Conservation (phyloP, 768 basidiomycete species). For the Tricholoma flavovirens region DNA sequence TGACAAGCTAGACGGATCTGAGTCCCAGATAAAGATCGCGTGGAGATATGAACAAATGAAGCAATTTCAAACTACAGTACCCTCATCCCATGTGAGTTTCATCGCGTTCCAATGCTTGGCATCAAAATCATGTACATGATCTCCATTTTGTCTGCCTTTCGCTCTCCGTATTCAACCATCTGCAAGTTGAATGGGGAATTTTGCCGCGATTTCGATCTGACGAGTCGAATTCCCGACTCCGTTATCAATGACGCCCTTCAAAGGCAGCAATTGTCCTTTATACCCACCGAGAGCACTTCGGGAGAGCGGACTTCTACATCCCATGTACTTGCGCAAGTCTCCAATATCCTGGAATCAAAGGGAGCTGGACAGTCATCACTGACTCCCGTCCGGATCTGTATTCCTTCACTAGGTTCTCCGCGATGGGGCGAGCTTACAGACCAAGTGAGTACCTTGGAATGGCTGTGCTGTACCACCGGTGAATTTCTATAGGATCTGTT, state of each 20-base stretch:
- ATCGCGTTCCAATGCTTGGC: neutral
- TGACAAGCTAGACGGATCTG: constrained; percentile 29
- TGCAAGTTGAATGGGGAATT: constrained; percentile 52
- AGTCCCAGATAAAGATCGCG: constrained; percentile 81
- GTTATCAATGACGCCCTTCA: constrained; percentile 39
- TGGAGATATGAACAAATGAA: constrained; percentile 97
- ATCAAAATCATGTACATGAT: neutral
- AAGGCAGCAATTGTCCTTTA: constrained; percentile 31
- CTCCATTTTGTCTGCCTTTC: neutral
- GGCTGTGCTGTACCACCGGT: neutral
- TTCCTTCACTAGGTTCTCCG: constrained; percentile 56
- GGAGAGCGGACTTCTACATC: constrained; percentile 12
- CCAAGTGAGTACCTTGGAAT: constrained; percentile 39
- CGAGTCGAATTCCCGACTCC: constrained; percentile 48
- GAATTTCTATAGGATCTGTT: constrained; percentile 49
- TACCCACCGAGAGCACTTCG: constrained; percentile 3
- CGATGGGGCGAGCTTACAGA: constrained; percentile 61
- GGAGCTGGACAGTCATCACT: constrained; percentile 13
- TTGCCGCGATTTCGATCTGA: constrained; percentile 71
- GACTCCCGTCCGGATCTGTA: constrained; percentile 51
- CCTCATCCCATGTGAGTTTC: constrained; percentile 41
- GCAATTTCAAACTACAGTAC: constrained; percentile 83
- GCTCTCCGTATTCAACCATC: constrained; percentile 1
- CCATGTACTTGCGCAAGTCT: constrained; percentile 21
- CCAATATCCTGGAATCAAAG: constrained; percentile 23